Base-by-base conservation (phyloP, 108 stramenopile genomes). In the Discostella stelligeroides region DNA sequence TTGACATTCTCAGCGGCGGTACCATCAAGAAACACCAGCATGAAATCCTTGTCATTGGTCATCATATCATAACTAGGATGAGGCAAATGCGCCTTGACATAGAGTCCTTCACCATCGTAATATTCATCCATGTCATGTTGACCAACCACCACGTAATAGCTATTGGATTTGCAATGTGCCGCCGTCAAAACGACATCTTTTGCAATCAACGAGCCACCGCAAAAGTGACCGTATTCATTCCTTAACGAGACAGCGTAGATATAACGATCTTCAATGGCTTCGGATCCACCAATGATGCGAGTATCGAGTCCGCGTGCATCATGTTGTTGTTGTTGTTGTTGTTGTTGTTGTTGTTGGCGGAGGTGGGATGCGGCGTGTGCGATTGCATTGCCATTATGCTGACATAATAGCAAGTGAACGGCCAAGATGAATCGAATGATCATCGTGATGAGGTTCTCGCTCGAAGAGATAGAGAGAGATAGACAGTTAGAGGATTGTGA, bases 191-290 rank as follows among this genome's bases (percentile, higher is more conserved):
- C 66, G 1, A 77, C 64, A 27, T 77, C 70, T 20, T 38, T 49
- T 6, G 69, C 43, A 34, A 72, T 66, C 42, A 78, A 9, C 2
- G 54, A 57, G n/a, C 71, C 76, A 11, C 76, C 75, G 56, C 75
- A 76, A 10, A 65, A 63, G 34, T 68, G 75, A 4, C 40, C 34
- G 11, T 23, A 30, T 0, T 43, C 34, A 55, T 74, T 59, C 24
- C 38, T 38, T 15, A 79, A 47, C 18, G 72, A 60, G 14, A 79
- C 77, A 9, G 66, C 27, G 60, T 73, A 79, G 23, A 56, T 38
- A 53, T 68, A 73, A 8, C 71, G 30, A 21, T 40, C 64, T 28
- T 66, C 57, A 27, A 56, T 20, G 15, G 72, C 59, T 46, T 67
- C 45, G 5, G 38, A 10, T 14, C 74, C 74, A n/a, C 68, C 68